Evolutionary conservation across 2,329 filamentous ascomycete species (phyloP).

Genomic region (Epichloe hybrida): DNA sequence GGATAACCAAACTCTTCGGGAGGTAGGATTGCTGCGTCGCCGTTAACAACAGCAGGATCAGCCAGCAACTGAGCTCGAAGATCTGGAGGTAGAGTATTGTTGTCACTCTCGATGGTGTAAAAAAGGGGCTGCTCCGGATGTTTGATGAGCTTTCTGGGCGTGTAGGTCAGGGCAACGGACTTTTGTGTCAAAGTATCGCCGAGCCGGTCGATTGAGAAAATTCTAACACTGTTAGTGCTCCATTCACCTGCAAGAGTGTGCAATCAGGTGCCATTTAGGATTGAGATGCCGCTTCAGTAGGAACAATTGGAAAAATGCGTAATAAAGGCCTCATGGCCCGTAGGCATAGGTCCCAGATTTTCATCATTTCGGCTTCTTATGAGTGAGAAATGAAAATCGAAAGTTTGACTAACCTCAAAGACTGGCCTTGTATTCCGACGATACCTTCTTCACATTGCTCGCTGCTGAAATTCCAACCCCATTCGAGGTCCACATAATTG

Average conservation of each 20-base stretch:
- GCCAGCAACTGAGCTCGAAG: slow-evolving; percentile 61
- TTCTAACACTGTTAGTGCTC: slow-evolving; percentile 33
- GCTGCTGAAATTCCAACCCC: slow-evolving; percentile 93
- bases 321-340: slow-evolving; percentile 41
- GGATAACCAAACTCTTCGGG: slow-evolving; percentile 84
- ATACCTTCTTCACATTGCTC: slow-evolving; percentile 89
- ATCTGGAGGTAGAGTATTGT: slow-evolving; percentile 75
- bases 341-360: slow-evolving; percentile 42
- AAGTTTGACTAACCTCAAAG: slow-evolving; percentile 52
- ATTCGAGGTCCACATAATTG: slow-evolving; percentile 77
- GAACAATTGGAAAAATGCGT: slow-evolving; percentile 75
- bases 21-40: slow-evolving; percentile 55
- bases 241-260: not conserved
- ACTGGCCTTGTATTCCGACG: slow-evolving; percentile 84
- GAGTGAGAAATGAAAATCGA: not conserved
- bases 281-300: slow-evolving; percentile 57
- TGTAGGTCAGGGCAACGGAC: slow-evolving; percentile 76
- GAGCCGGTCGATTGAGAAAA: slow-evolving; percentile 81
- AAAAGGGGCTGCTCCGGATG: slow-evolving; percentile 78
- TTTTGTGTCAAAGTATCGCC: slow-evolving; percentile 78
- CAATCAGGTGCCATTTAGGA: not conserved
- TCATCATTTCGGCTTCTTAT: slow-evolving; percentile 50
- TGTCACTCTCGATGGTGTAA: slow-evolving; percentile 88
- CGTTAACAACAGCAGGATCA: slow-evolving; percentile 57
- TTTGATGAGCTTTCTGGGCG: slow-evolving; percentile 73